A percentile compares a stretch with the other conserved stretches of the same genome.
These are phyloP conservation scores for Terfezia boudieri DNA, from an alignment of 495 filamentous ascomycete species.

Conservation along the genomic window DNA sequence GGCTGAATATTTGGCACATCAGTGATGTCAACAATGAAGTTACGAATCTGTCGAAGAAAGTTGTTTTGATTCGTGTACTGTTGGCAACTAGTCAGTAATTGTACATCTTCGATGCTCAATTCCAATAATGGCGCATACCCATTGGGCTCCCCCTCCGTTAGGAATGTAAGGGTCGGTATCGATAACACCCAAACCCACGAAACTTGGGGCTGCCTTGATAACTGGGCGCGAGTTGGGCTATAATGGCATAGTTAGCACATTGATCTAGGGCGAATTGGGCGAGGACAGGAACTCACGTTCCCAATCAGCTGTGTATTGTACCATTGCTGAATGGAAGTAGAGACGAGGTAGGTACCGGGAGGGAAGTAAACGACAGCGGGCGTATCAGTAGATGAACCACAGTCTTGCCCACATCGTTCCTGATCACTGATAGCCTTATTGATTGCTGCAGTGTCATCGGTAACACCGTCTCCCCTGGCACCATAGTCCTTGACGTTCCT, in stretches of 20 bases:
- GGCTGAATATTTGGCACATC: constrained; percentile 39
- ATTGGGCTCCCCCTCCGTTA: constrained; percentile 34
- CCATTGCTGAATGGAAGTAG: constrained; percentile 41
- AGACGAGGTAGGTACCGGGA: constrained; percentile 50
- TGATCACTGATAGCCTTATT: constrained; percentile 34
- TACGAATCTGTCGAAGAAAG: constrained; percentile 91
- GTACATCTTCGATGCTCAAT: no score
- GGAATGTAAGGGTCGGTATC: constrained; percentile 66
- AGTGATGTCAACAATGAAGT: constrained; percentile 75
- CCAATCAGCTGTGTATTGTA: constrained; percentile 71
- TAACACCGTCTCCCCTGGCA: constrained; percentile 50
- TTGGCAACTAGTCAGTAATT: constrained; percentile 15
- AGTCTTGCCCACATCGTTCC: constrained; percentile 1
- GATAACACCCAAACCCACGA: constrained; percentile 71
- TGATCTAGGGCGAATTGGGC: constrained; percentile 14
- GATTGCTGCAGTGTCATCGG: constrained; percentile 43
- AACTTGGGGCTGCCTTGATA: constrained; percentile 49
- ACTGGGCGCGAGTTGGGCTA: constrained; percentile 36
- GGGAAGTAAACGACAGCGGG: constrained; percentile 66
- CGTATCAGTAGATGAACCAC: constrained; percentile 31
- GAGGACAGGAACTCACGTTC: constrained; percentile 23
- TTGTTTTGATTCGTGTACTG: constrained; percentile 91
- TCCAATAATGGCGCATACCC: constrained; percentile 16
- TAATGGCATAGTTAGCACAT: neutral
- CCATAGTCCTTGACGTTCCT: constrained; percentile 40